Base-by-base conservation (phyloP, 2,329 filamentous ascomycete species). In the Cordyceps javanica region DNA sequence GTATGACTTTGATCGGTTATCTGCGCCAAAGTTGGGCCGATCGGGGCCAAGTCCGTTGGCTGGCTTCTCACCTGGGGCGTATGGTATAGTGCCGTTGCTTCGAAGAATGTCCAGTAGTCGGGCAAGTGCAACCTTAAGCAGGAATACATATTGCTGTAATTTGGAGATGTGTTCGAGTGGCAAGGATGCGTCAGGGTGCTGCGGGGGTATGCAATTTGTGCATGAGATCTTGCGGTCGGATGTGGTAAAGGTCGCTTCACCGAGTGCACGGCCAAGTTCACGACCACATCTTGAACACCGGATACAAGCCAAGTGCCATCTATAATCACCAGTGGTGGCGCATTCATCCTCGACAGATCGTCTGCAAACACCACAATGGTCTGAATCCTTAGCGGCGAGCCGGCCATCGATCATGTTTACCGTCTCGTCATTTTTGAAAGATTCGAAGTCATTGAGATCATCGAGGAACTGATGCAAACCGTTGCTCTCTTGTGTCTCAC, bases 341-440 rank as follows among this genome's bases (percentile, higher is more conserved):
- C 94, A 99, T 70, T 95, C 93, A 69, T 97, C 93, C 69, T 99
- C 94, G 57, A 99, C 93, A 10, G 94, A 90, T 63, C 91, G 88
- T 60, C 86, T 82, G 72, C 94, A 99, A 25, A 82, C 74, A 5
- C 82, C 79, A 69, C 94, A 99, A 62, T 94, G 89, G 70, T 99
- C 94, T 3, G 89, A 92, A 65, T 88, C 83, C 66, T 88, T 85
- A 50, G 88, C 84, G 10, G 88, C 87, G 23, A 93, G 80, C 39
- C 80, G 79, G 48, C 83, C 79, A 60, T 88, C 84, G 41, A 85
- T 85, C 44, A 80, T 77, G 83, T 87, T 39, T 87, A 71, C 13
- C 84, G 41, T 80, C 59, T 94, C 89, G 59, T 89, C 85, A 45
- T 81, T 83, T 67, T 90, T 87, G 62, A 89, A 77, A 1, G 82